Percentiles rank a stretch among this genome's conserved stretches.
Conservation (phyloP, 352 stramenopile genomes). For the Saprolegnia diclina region DNA sequence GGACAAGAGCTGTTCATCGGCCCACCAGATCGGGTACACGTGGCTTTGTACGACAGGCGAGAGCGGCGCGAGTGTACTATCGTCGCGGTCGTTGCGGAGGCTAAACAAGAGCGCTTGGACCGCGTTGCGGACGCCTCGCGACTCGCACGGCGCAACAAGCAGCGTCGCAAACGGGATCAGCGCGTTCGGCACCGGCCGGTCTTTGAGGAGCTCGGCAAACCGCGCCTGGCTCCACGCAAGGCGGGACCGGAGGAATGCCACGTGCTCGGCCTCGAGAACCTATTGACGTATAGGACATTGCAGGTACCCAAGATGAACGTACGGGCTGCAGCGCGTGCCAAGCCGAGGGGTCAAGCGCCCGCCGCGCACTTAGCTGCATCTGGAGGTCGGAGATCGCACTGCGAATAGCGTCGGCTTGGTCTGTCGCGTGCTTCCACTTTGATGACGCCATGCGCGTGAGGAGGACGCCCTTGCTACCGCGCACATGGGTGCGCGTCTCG, state of each 20-base stretch:
- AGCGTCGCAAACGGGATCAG: slow-evolving; percentile 11
- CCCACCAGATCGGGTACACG: slow-evolving; percentile 5
- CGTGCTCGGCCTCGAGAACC: neutral
- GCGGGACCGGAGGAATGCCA: neutral
- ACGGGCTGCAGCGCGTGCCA: neutral
- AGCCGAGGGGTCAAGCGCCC: neutral
- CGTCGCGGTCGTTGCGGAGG: neutral
- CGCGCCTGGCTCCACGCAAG: slow-evolving; percentile 17
- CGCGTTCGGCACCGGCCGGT: neutral
- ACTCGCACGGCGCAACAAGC: neutral
- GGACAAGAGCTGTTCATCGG: slow-evolving; percentile 13
- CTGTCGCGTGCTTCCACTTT: neutral
- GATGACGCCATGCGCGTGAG: neutral
- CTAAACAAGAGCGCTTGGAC: slow-evolving; percentile 15
- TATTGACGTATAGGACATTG: neutral
- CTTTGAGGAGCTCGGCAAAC: slow-evolving; percentile 16
- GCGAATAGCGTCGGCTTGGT: neutral
- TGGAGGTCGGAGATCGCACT: neutral
- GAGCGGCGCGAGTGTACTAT: neutral
- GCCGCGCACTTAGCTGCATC: neutral
- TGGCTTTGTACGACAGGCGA: slow-evolving; percentile 14
- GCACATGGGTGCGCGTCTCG: neutral
- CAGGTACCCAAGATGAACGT: neutral
- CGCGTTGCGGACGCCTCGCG: neutral
- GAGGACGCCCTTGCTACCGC: slow-evolving; percentile 5